Base-by-base conservation (phyloP, 2,329 filamentous ascomycete genomes). In the Boeremia lycopersici region DNA sequence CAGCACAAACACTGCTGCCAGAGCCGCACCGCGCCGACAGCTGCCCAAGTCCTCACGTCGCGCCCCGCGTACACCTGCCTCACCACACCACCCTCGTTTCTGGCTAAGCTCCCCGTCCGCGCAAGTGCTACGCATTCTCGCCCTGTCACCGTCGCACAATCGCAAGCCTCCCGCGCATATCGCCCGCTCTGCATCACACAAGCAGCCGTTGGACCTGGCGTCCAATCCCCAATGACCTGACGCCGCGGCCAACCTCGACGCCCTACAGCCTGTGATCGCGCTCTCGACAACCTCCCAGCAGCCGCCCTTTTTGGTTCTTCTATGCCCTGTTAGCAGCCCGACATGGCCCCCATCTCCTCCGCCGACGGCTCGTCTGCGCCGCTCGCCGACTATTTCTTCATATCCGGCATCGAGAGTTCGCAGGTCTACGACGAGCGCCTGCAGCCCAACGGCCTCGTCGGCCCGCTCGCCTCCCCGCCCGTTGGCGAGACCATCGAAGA, bases 301-400 rank as follows among this genome's bases (percentile, higher is more conserved):
- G 51, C 53, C 38, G 40, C 53, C 26, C 57, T 63, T 70, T 66
- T 72, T 68, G 65, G 60, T 63, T 64, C 63, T 67, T 59, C 47
- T 56, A 72, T 72, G 67, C 58, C 54, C 60, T 65, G 61, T 15
- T 42, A 54, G 45, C 51, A 57, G 53, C 35, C 54, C 53, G 61
- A 51, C 61, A 76, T 76, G 73, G 69, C 73, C 53, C 72, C 73
- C 56, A 76, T 77, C 68, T 52, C 63, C 40, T 67, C 76, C 51
- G 63, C 74, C 48, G 77, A 81, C 55, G 64, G 72, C 51, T 76
- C 78, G 41, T 78, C 79, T 56, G 78, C 78, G 49, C 85, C 85
- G 50, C 81, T 88, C 49, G 85, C 85, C 65, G 85, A 88, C 72
- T 86, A 85, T 73, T 88, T 88, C 73, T 88, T 86, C 81, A 87